A percentile compares a stretch with the other conserved stretches of the same genome.
These are phyloP conservation scores for Salvia hispanica DNA, from an alignment of 257 asterid genomes.

Conservation along the genomic window DNA sequence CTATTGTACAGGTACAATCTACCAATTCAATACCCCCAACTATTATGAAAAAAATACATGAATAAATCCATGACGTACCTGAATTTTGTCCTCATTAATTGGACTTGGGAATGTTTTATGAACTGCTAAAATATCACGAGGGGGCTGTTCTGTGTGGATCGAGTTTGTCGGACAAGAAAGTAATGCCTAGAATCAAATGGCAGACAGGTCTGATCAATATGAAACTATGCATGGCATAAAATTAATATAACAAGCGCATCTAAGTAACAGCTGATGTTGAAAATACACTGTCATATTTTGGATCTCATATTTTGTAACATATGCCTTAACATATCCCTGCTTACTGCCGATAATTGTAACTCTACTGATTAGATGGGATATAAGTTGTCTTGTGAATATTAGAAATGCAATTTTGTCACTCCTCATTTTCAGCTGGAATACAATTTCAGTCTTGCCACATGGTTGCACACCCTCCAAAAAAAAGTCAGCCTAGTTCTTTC, in stretches of 20 bases:
- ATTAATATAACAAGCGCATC: constrained; percentile 14
- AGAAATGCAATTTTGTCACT: constrained; percentile 7
- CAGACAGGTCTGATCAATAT: constrained; percentile 10
- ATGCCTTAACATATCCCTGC: neutral
- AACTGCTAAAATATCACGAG: constrained; percentile 57
- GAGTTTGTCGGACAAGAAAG: constrained; percentile 78
- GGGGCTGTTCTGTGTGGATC: constrained; percentile 57
- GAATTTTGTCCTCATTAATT: constrained; percentile 51
- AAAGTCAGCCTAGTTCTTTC: neutral
- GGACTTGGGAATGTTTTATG: constrained; percentile 62
- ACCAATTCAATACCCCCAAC: too few species aligned
- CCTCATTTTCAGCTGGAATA: constrained; percentile 18
- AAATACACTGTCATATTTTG: neutral
- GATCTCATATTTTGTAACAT: constrained; percentile 6
- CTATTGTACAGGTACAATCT: too few species aligned
- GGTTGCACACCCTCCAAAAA: neutral
- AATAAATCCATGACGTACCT: constrained; percentile 39
- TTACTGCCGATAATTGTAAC: constrained; percentile 8
- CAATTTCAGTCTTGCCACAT: constrained; percentile 4
- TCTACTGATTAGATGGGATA: neutral
- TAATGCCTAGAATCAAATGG: constrained; percentile 57
- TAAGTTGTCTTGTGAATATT: neutral
- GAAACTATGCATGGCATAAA: constrained; percentile 14
- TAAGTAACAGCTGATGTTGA: constrained; percentile 10
- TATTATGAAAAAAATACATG: neutral